Evolutionary conservation across 2,329 filamentous ascomycete genomes (phyloP).

Genomic region (Didymella glomerata): DNA sequence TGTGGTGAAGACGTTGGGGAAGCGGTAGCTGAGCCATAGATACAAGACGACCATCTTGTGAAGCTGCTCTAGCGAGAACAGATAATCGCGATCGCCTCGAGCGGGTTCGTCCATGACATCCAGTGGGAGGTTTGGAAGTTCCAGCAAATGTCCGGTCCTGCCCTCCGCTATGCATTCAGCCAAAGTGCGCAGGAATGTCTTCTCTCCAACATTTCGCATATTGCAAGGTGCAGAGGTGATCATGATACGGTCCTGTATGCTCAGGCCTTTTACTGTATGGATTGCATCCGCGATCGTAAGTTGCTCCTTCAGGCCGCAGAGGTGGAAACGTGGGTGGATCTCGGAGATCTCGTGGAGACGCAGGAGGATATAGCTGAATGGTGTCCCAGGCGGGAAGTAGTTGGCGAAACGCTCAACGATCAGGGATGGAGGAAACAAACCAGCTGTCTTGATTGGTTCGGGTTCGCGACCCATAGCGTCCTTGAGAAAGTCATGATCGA

Average conservation of each 20-base stretch:
- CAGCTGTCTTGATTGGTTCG: slow-evolving; percentile 73
- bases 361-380: slow-evolving; percentile 82
- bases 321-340: slow-evolving; percentile 71
- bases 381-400: slow-evolving; percentile 82
- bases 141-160: slow-evolving; percentile 71
- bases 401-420: slow-evolving; percentile 78
- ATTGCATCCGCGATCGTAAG: slow-evolving; percentile 77
- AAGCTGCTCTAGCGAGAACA: slow-evolving; percentile 75
- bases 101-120: slow-evolving; percentile 71
- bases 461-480: slow-evolving; percentile 70
- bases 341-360: slow-evolving; percentile 75
- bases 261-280: slow-evolving; percentile 72
- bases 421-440: slow-evolving; percentile 74
- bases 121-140: slow-evolving; percentile 74
- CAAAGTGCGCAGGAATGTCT: slow-evolving; percentile 66
- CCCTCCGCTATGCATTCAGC: slow-evolving; percentile 75
- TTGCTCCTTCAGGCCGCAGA: slow-evolving; percentile 71
- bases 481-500: slow-evolving; percentile 71
- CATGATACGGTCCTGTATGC: slow-evolving; percentile 75
- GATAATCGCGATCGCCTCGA: slow-evolving; percentile 61
- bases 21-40: slow-evolving; percentile 92
- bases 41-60: slow-evolving; percentile 87
- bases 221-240: slow-evolving; percentile 76
- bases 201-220: slow-evolving; percentile 59
- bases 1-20: slow-evolving; percentile 79